Evolutionary conservation across 805 yeast species (phyloP).

Genomic region (Lachancea cidri): DNA sequence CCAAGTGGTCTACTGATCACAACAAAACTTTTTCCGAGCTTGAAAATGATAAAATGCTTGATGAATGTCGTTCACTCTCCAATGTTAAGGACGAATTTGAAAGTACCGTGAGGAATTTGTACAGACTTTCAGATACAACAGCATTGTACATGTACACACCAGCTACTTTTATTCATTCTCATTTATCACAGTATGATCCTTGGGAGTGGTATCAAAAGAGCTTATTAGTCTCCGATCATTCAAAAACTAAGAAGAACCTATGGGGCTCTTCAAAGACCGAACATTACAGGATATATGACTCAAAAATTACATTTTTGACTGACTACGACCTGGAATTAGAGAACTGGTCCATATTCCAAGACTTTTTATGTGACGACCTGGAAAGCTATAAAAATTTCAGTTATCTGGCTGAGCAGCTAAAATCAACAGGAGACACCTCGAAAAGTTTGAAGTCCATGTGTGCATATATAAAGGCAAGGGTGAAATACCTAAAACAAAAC

Average conservation of each 20-base stretch:
- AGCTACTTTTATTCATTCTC: slow-evolving; percentile 38
- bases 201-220: slow-evolving; percentile 16
- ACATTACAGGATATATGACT: slow-evolving; percentile 20
- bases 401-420: slow-evolving; percentile 16
- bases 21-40: slow-evolving; percentile 4
- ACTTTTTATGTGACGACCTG: slow-evolving; percentile 16
- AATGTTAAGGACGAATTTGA: slow-evolving; percentile 6
- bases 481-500: slow-evolving; percentile 12
- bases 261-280: slow-evolving; percentile 2
- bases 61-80: slow-evolving; percentile 15
- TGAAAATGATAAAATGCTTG: slow-evolving; percentile 16
- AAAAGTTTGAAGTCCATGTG: slow-evolving; percentile 21
- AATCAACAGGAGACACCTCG: slow-evolving; percentile 8
- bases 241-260: slow-evolving; percentile 8
- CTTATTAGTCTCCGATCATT: slow-evolving; percentile 20
- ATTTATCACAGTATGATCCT: slow-evolving; percentile 38
- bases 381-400: slow-evolving; percentile 16
- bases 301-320: slow-evolving; percentile 13
- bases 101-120: slow-evolving; percentile 2
- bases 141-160: slow-evolving; percentile 8
- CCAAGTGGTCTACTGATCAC: slow-evolving; percentile 5
- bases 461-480: slow-evolving; percentile 20
- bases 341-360: slow-evolving; percentile 21
- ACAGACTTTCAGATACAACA: slow-evolving; percentile 4
- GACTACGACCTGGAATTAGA: slow-evolving; percentile 26